Evolutionary conservation across 805 yeast genomes (phyloP).

Genomic region (Candida morakotiae): DNA sequence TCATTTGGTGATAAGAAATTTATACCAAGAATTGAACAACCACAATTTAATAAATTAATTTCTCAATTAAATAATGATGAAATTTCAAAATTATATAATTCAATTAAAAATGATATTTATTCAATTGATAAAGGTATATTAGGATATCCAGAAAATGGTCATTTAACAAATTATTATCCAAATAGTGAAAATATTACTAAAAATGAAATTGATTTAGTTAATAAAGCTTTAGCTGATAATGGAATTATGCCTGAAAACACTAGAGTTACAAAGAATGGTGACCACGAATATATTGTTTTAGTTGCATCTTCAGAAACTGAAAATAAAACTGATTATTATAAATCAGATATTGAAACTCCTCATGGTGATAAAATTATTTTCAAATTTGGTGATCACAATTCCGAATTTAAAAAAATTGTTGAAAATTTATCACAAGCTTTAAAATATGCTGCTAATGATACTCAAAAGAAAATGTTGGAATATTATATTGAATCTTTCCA

Average conservation of each 20-base stretch:
- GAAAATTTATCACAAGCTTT: constrained; percentile 53
- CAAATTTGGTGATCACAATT: constrained; percentile 73
- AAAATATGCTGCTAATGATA: constrained; percentile 66
- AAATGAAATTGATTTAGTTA: constrained; percentile 62
- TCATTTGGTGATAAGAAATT: constrained; percentile 89
- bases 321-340: constrained; percentile 47
- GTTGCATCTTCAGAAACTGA: constrained; percentile 62
- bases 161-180: constrained; percentile 69
- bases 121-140: constrained; percentile 47
- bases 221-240: constrained; percentile 56
- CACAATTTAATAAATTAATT: constrained; percentile 46
- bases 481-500: constrained; percentile 65
- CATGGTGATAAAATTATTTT: constrained; percentile 43
- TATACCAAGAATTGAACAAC: constrained; percentile 56
- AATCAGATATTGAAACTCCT: constrained; percentile 29
- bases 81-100: constrained; percentile 32
- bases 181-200: constrained; percentile 42
- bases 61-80: constrained; percentile 33
- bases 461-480: constrained; percentile 62
- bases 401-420: constrained; percentile 60
- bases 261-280: constrained; percentile 56
- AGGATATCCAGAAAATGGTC: constrained; percentile 79
- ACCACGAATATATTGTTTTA: constrained; percentile 49
- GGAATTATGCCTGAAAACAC: constrained; percentile 79
- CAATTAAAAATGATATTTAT: constrained; percentile 49